phyloP scores from a whole-genome alignment of 108 stramenopile genomes.

The Skeletonema potamos region DNA sequence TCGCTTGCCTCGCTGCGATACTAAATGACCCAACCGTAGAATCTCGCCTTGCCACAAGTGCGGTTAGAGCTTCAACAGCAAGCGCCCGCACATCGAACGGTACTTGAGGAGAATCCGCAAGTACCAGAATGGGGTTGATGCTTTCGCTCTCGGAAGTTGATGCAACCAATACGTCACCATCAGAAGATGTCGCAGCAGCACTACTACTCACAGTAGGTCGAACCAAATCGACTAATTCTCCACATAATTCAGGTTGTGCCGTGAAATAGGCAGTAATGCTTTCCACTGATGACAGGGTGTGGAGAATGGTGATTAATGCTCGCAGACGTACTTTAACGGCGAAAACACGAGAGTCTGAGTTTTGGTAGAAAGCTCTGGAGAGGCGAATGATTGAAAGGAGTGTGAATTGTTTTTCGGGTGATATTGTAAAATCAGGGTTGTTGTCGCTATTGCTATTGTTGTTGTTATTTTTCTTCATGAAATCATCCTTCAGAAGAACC shows the following conservation, averaged over 20 bases:
- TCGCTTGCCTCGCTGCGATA: conserved; percentile 76
- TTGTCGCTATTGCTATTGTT: not conserved
- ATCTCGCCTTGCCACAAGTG: conserved; percentile 82
- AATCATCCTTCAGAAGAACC: conserved; percentile 12
- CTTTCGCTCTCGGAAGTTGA: not conserved
- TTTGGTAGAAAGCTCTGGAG: conserved; percentile 68
- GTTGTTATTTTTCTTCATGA: not conserved
- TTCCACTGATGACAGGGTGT: conserved; percentile 78
- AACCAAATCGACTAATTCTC: conserved; percentile 86
- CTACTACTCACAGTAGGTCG: conserved; percentile 64
- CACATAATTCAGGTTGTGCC: conserved; percentile 90
- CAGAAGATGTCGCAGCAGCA: conserved; percentile 44
- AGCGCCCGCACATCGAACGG: conserved; percentile 75
- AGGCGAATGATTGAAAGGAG: conserved; percentile 79
- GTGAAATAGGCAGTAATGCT: conserved; percentile 80
- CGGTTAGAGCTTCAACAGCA: conserved; percentile 84
- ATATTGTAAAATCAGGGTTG: conserved; percentile 15
- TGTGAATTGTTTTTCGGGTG: conserved; percentile 71
- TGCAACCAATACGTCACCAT: conserved; percentile 12
- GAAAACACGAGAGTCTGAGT: conserved; percentile 43
- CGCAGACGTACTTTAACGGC: conserved; percentile 76
- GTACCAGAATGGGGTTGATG: conserved; percentile 43
- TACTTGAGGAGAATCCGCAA: conserved; percentile 59
- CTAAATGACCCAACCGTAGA: conserved; percentile 51
- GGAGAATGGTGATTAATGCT: conserved; percentile 73